Percentiles rank a stretch among this genome's conserved stretches.
These are phyloP conservation scores for Mycena sp. DNA, from an alignment of 1,284 basidiomycete species.

Conservation along the genomic window DNA sequence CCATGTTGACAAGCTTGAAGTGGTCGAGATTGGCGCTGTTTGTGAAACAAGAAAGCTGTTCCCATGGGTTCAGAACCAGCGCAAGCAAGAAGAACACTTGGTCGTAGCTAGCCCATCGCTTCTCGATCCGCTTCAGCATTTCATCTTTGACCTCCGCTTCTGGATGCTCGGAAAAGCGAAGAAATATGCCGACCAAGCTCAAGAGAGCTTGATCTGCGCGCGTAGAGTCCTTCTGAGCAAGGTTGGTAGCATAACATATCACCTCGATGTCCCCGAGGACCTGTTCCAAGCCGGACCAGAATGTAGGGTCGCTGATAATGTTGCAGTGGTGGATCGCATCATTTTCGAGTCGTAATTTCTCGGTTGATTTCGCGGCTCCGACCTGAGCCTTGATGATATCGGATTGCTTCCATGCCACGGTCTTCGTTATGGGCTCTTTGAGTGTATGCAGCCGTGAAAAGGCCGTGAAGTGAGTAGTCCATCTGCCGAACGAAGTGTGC, in stretches of 20 bases:
- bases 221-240: not conserved
- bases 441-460: no score
- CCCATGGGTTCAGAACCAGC: not conserved
- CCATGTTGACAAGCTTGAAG: no score
- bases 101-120: slow-evolving; percentile 1
- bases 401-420: not conserved
- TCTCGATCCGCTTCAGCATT: not conserved
- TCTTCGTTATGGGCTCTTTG: not conserved
- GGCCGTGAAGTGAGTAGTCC: no score
- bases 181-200: not conserved
- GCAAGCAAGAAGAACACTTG: not conserved
- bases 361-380: slow-evolving; percentile 11
- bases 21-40: not conserved
- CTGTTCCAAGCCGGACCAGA: slow-evolving; percentile 31
- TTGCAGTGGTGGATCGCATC: slow-evolving; percentile 31
- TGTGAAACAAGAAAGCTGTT: not conserved
- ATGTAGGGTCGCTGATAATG: slow-evolving; percentile 30
- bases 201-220: slow-evolving; percentile 2
- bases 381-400: slow-evolving; percentile 22
- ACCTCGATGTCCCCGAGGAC: slow-evolving; percentile 39
- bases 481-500: no score
- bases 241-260: slow-evolving; percentile 38
- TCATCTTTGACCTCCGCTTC: not conserved
- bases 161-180: not conserved
- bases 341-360: slow-evolving; percentile 7